phyloP scores from a whole-genome alignment of 345 rosid species.

The Rhodomyrtus tomentosa region DNA sequence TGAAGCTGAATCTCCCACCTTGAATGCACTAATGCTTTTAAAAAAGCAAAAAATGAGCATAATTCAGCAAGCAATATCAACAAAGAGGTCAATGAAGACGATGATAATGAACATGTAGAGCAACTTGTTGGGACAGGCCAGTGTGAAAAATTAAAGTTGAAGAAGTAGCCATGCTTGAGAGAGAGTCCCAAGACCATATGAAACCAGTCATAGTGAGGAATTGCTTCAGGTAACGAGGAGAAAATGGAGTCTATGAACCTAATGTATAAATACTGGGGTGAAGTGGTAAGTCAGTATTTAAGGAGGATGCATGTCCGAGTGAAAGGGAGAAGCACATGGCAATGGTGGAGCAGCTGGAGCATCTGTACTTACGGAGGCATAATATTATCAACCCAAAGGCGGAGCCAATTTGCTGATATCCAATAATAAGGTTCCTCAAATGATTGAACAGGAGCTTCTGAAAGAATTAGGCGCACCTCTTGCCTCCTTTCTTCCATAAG shows the following conservation, averaged over 20 bases:
- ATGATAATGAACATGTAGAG: not conserved
- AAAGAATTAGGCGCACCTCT: slow-evolving; percentile 78
- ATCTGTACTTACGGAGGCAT: slow-evolving; percentile 53
- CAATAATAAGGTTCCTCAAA: slow-evolving; percentile 60
- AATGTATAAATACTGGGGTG: not conserved
- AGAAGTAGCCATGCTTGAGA: not conserved
- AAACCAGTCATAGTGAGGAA: not conserved
- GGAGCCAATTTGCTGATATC: slow-evolving; percentile 90
- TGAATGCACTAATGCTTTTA: not conserved
- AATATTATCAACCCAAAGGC: slow-evolving; percentile 80
- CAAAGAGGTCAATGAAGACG: not conserved
- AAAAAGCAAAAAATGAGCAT: not conserved
- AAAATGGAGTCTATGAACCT: not conserved
- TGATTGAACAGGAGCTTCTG: slow-evolving; percentile 70
- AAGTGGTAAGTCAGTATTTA: not conserved
- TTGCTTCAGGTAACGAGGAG: not conserved
- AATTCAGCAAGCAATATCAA: not conserved
- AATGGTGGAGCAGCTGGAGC: not conserved
- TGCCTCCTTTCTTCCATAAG: slow-evolving; percentile 50
- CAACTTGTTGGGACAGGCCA: not conserved
- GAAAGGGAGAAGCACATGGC: not conserved
- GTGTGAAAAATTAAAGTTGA: not conserved
- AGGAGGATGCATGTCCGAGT: not conserved
- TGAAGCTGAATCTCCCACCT: not conserved
- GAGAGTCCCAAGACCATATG: not conserved